phyloP scores from a whole-genome alignment of 2,329 filamentous ascomycete genomes.

The Stemphylium beticola region DNA sequence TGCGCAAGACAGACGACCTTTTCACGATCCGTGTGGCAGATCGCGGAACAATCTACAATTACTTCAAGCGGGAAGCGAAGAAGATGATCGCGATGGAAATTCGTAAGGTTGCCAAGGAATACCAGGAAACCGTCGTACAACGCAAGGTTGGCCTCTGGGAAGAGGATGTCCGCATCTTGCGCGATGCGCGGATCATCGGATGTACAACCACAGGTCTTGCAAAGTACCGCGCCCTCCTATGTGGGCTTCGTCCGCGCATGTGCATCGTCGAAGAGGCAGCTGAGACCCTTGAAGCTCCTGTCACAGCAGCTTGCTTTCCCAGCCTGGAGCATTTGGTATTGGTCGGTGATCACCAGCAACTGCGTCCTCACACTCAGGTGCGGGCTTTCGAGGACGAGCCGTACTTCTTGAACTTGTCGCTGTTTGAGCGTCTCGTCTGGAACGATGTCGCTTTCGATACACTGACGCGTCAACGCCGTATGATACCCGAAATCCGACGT shows the following conservation, averaged over 20 bases:
- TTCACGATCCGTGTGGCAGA: constrained; percentile 63
- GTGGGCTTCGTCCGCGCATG: constrained; percentile 68
- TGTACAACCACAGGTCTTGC: constrained; percentile 81
- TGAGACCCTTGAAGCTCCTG: constrained; percentile 72
- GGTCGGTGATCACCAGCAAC: constrained; percentile 81
- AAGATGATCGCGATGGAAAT: constrained; percentile 56
- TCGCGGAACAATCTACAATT: constrained; percentile 71
- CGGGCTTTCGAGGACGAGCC: constrained; percentile 64
- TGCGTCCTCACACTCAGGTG: constrained; percentile 72
- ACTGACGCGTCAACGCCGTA: constrained; percentile 72
- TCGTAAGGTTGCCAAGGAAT: constrained; percentile 57
- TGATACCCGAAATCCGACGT: constrained; percentile 71
- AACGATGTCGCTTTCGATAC: constrained; percentile 68
- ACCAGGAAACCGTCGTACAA: constrained; percentile 58
- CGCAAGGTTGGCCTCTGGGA: constrained; percentile 66
- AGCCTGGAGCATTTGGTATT: constrained; percentile 69
- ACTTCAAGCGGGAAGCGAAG: constrained; percentile 65
- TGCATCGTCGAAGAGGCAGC: constrained; percentile 82
- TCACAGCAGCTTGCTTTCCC: constrained; percentile 66
- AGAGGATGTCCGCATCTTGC: constrained; percentile 56
- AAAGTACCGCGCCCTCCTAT: constrained; percentile 77
- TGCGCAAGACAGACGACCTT: constrained; percentile 58
- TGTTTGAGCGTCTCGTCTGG: constrained; percentile 80
- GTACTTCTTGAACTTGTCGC: constrained; percentile 72
- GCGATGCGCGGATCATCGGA: constrained; percentile 61